Evolutionary conservation across 2,329 filamentous ascomycete species (phyloP), one percentile per base, ranked within the genome.

Genomic region (Aphanoascus verrucosus): DNA sequence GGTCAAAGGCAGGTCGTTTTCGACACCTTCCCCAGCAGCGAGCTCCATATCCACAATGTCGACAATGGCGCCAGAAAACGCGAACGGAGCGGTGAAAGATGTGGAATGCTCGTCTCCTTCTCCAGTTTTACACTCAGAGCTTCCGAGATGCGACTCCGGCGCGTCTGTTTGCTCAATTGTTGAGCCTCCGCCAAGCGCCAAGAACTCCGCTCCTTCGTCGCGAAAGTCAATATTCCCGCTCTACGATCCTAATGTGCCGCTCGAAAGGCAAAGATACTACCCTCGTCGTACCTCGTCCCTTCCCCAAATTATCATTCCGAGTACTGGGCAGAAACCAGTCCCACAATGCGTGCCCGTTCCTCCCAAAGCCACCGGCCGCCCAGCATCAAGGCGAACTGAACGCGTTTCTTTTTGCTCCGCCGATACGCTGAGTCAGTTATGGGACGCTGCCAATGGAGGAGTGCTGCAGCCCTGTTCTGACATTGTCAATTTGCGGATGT

Each of bases 391-490:
- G 17, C 46, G 17, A 45, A 50, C 41, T 37, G 49, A 54, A 8
- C 34, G 20, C 1, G 19, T 34, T 8, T 62, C 60, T n/a, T 70
- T 71, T 49, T 72, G 72, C 3, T 66, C 70, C 5, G 56, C 62
- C 9, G 63, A 67, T 45, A 69, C 73, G 38, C 61, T 75, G 8
- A 63, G 64, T 43, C 63, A 62, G 34, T 57, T 75, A 28, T 75
- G 73, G 72, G 71, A 74, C 41, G 67, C 67, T 38, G 67, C 72
- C 40, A 74, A 74, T 62, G 73, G 72, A 1, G 72, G 72, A 55
- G 60, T 66, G 28, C 62, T 65, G 2, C 61, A 65, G 49, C 59
- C 62, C 28, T 52, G 64, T 2, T 60, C 65, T 15, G 66, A 61
- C 6, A 63, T 58, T 6, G 72, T 73, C 54, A 68, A 70, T 49